Evolutionary conservation across 1,284 basidiomycete species (phyloP).

Genomic region (Boletus sp.): DNA sequence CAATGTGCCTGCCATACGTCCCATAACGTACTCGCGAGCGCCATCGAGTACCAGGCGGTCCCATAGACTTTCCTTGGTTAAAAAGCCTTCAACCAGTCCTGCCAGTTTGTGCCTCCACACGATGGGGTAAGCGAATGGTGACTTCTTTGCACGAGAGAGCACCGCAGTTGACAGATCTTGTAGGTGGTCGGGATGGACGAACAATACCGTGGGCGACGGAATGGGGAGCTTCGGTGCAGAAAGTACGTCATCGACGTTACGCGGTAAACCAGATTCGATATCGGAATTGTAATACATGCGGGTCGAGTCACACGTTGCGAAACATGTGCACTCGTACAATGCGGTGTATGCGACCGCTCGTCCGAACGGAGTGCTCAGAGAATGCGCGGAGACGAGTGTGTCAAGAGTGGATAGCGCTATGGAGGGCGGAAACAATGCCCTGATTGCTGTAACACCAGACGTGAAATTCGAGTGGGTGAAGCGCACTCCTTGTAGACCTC

Average conservation of each 20-base stretch:
- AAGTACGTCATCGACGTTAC: constrained; percentile 45
- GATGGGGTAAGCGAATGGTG: constrained; percentile 49
- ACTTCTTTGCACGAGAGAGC: constrained; percentile 48
- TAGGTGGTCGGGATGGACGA: constrained; percentile 59
- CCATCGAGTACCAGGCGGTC: constrained; percentile 68
- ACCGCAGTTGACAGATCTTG: constrained; percentile 48
- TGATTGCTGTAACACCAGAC: constrained; percentile 70
- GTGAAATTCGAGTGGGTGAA: constrained; percentile 77
- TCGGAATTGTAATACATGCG: constrained; percentile 40
- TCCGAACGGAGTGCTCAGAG: constrained; percentile 67
- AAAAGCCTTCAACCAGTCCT: constrained; percentile 60
- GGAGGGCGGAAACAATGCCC: constrained; percentile 61
- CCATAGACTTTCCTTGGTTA: constrained; percentile 75
- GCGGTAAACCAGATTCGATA: constrained; percentile 11
- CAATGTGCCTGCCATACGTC: constrained; percentile 54
- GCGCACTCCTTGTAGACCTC: constrained; percentile 55
- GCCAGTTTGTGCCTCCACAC: constrained; percentile 73
- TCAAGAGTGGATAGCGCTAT: constrained; percentile 61
- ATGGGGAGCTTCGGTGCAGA: constrained; percentile 48
- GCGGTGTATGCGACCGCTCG: constrained; percentile 72
- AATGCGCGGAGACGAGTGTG: constrained; percentile 68
- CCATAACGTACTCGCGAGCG: constrained; percentile 58
- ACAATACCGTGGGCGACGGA: constrained; percentile 64
- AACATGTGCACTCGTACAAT: constrained; percentile 66
- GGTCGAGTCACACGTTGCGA: constrained; percentile 59